These are phyloP conservation scores for Candida jianshihensis DNA, from an alignment of 805 yeast genomes.

Conservation along the genomic window DNA sequence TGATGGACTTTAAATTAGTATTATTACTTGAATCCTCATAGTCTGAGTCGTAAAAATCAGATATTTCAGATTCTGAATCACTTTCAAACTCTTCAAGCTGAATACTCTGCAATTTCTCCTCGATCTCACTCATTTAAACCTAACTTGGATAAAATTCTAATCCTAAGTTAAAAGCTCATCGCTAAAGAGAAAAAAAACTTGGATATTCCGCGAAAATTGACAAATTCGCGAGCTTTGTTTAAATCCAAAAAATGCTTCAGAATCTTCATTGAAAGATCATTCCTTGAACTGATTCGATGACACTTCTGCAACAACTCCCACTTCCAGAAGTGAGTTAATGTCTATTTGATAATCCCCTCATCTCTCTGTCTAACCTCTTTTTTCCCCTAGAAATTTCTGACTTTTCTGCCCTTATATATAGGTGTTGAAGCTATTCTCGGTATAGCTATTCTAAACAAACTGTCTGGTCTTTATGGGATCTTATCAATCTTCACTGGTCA, in stretches of 20 bases:
- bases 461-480: conserved; percentile 83
- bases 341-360: not conserved
- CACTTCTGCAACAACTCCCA: conserved; percentile 3
- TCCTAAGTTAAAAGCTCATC: not conserved
- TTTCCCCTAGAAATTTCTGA: conserved; percentile 49
- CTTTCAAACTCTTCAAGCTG: not conserved
- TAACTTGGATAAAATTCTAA: too few relatives aligned
- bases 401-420: conserved; percentile 66
- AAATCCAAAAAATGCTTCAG: too few relatives aligned
- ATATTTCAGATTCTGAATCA: too few relatives aligned
- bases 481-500: conserved; percentile 86
- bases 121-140: conserved; percentile 3
- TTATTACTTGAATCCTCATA: not conserved
- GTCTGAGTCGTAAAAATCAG: conserved; percentile 6
- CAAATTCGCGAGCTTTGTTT: not conserved
- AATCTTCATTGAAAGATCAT: too few relatives aligned
- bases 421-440: conserved; percentile 83
- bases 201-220: not conserved
- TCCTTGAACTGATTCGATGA: conserved; percentile 6
- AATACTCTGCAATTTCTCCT: conserved; percentile 3
- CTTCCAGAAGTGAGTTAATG: conserved; percentile 9
- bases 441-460: conserved; percentile 75
- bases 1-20: not conserved
- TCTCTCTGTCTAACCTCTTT: conserved; percentile 5
- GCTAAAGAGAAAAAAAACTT: not conserved